Evolutionary conservation across 1,139 yeast genomes (phyloP), one percentile per base, ranked within the genome.

Genomic region (Blastobotrys proliferans): DNA sequence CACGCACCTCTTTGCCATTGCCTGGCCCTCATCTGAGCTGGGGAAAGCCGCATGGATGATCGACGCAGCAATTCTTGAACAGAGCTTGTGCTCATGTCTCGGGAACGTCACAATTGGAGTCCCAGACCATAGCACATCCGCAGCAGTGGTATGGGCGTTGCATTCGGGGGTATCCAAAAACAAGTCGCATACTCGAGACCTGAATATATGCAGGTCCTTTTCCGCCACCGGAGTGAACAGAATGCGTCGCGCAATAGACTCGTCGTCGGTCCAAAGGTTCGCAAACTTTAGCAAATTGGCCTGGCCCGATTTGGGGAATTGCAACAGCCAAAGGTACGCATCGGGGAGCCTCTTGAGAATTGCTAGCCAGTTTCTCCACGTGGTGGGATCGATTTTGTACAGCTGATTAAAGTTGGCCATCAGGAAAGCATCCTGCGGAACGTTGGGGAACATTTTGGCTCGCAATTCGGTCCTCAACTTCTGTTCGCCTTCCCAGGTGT

Each of bases 81-180:
- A 61, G 51, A 63, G 55, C 44, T 63, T 63, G 45, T 59, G 54
- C 28, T 40, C 41, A 41, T 63, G 58, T 14, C 64, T 46, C 10
- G 65, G 63, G 31, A 48, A 59, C 3, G 66, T 61, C 22, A 63
- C 46, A 16, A 63, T 54, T 1, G 67, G 67, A 4, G 67, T 60
- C 9, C 64, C 64, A 3, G 59, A 49, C 67, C 67, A 63, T 31
- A 57, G 40, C 19, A 62, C 64, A 44, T 63, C 67, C 1, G 64
- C 62, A 16, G 67, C 65, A 2, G 67, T 63, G n/a, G 67, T 63
- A 42, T 63, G 67, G 8, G 64, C 67, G 40, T 62, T 63, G 45
- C 67, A 63, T 39, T 63, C 67, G 5, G 66, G 67, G 1, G 67
- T 62, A 38, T 63, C 67, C 13, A 63, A 43, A 35, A 62, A 58